Conservation (phyloP, 2,329 filamentous ascomycete genomes). For the Myriosclerotinia duriaeana region DNA sequence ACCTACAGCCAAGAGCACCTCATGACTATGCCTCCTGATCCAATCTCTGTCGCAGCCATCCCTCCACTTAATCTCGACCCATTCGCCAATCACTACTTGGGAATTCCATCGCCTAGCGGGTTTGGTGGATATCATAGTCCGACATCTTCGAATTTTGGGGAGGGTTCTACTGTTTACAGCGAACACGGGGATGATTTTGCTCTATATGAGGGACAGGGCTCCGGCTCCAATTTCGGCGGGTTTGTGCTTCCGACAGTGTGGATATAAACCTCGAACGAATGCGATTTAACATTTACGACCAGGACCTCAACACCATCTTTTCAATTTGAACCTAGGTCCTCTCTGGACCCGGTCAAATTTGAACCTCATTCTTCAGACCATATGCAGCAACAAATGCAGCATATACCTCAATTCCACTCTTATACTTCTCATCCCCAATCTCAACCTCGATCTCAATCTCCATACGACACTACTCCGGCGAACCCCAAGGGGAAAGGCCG, state of each 20-base stretch:
- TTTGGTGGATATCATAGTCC: conserved; percentile 55
- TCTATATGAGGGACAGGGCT: conserved; percentile 40
- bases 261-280: conserved; percentile 40
- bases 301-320: conserved; percentile 37
- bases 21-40: conserved; percentile 53
- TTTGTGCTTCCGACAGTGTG: conserved; percentile 43
- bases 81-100: conserved; percentile 58
- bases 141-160: conserved; percentile 60
- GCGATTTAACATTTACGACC: conserved; percentile 40
- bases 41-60: conserved; percentile 49
- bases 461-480: conserved; percentile 34
- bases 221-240: conserved; percentile 41
- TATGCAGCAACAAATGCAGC: conserved; percentile 23
- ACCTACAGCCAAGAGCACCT: conserved; percentile 65
- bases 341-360: conserved; percentile 32
- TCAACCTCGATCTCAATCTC: conserved; percentile 30
- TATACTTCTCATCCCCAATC: conserved; percentile 27
- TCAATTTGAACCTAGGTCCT: conserved; percentile 34
- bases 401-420: conserved; percentile 27
- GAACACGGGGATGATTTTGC: conserved; percentile 55
- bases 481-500: conserved; percentile 39
- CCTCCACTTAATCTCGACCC: conserved; percentile 56
- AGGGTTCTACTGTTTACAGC: conserved; percentile 62
- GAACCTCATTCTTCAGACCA: conserved; percentile 31
- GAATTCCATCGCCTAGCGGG: conserved; percentile 62